These are phyloP conservation scores for Rhodotorula sp. DNA, from an alignment of 1,284 basidiomycete species.

Conservation along the genomic window DNA sequence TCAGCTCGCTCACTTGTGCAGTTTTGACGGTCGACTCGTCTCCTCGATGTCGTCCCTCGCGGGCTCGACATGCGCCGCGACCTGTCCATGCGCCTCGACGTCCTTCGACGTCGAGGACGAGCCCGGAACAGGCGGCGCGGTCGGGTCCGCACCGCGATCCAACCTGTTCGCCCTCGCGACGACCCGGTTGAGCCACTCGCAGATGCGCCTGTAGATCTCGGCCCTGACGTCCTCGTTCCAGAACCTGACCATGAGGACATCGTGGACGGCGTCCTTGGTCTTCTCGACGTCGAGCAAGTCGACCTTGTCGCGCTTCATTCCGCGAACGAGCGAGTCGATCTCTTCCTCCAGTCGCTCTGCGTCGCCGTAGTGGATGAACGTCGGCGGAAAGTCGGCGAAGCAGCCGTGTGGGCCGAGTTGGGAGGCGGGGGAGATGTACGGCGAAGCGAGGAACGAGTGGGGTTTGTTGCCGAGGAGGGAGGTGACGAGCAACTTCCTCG, in stretches of 20 bases:
- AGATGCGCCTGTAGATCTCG: constrained; percentile 21
- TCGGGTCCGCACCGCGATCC: neutral
- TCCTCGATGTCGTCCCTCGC: too few species aligned
- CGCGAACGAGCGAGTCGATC: constrained; percentile 28
- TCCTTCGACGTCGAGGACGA: neutral
- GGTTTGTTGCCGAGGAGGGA: constrained; percentile 33
- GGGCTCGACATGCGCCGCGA: too few species aligned
- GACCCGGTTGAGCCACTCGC: constrained; percentile 24
- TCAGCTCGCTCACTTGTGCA: too few species aligned
- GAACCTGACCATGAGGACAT: constrained; percentile 34
- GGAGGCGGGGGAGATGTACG: constrained; percentile 36
- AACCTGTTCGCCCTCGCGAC: neutral
- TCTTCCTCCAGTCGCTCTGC: constrained; percentile 38
- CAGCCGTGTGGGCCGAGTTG: constrained; percentile 27
- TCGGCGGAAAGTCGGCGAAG: constrained; percentile 28
- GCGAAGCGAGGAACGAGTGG: constrained; percentile 24
- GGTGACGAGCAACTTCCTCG: constrained; percentile 30
- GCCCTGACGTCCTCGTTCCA: constrained; percentile 34
- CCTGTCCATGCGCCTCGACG: neutral
- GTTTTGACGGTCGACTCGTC: too few species aligned
- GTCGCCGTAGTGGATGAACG: constrained; percentile 37
- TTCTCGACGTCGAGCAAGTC: constrained; percentile 23
- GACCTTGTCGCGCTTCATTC: constrained; percentile 29
- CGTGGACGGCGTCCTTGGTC: constrained; percentile 35
- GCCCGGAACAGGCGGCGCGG: neutral